phyloP scores from a whole-genome alignment of 768 basidiomycete species.

The Termitomyces bulborhizus region DNA sequence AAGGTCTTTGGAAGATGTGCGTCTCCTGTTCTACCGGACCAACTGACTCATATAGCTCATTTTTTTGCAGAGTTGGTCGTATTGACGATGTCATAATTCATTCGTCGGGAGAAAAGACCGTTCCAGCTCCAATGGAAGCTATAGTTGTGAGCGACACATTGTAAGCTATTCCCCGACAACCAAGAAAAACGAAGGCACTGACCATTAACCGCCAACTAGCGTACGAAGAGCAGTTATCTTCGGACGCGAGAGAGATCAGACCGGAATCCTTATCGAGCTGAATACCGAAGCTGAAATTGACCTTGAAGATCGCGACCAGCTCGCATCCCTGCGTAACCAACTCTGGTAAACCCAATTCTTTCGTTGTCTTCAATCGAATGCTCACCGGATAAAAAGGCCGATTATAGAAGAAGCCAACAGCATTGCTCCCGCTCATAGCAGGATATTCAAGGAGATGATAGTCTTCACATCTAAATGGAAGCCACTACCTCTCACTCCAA shows the following conservation, averaged over 20 bases:
- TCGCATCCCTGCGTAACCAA: slow-evolving; percentile 23
- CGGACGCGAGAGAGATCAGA: slow-evolving; percentile 24
- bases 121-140: slow-evolving; percentile 28
- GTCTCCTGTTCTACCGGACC: neutral
- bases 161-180: slow-evolving; percentile 4
- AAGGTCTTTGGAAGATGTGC: slow-evolving; percentile 9
- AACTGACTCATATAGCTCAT: neutral
- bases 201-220: neutral
- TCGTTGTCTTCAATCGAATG: neutral
- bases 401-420: slow-evolving; percentile 36
- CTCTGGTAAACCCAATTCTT: slow-evolving; percentile 20
- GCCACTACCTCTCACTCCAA: slow-evolving; percentile 36
- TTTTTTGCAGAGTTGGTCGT: slow-evolving; percentile 27
- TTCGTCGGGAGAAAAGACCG: slow-evolving; percentile 29
- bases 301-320: slow-evolving; percentile 5
- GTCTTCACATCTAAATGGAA: slow-evolving; percentile 32
- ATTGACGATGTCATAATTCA: slow-evolving; percentile 32
- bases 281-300: slow-evolving; percentile 14
- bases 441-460: slow-evolving; percentile 48
- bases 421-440: slow-evolving; percentile 30
- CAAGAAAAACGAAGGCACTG: neutral
- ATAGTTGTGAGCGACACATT: slow-evolving; percentile 12
- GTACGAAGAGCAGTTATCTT: slow-evolving; percentile 28
- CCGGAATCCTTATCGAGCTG: slow-evolving; percentile 21
- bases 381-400: slow-evolving; percentile 16